These are phyloP conservation scores for Paracoccidioides lutzii DNA, from an alignment of 2,329 filamentous ascomycete genomes.

Conservation along the genomic window DNA sequence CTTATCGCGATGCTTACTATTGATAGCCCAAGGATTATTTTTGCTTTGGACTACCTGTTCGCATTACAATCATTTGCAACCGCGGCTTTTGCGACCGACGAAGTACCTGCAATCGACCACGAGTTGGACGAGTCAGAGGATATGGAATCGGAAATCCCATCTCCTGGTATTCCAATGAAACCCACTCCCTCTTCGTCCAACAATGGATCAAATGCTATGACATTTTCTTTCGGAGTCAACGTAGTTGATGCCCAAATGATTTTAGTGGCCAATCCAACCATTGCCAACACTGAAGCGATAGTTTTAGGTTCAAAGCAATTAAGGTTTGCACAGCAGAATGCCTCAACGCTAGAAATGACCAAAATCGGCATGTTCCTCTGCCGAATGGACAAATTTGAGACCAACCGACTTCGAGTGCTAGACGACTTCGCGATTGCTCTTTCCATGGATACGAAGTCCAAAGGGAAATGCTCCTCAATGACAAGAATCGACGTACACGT, in stretches of 20 bases:
- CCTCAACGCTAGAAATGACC: slow-evolving; percentile 82
- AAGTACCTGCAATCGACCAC: slow-evolving; percentile 26
- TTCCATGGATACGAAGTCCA: slow-evolving; percentile 62
- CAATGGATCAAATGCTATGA: slow-evolving; percentile 42
- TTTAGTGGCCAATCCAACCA: slow-evolving; percentile 85
- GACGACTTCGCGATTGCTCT: slow-evolving; percentile 92
- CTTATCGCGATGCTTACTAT: slow-evolving; percentile 86
- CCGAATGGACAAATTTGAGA: slow-evolving; percentile 95
- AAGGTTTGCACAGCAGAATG: slow-evolving; percentile 83
- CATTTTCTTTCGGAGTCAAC: slow-evolving; percentile 77
- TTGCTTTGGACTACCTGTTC: slow-evolving; percentile 91
- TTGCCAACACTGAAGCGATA: slow-evolving; percentile 83
- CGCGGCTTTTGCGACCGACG: slow-evolving; percentile 48
- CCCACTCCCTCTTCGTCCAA: neutral
- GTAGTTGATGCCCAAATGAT: slow-evolving; percentile 94
- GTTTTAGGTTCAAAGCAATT: slow-evolving; percentile 91
- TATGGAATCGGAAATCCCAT: neutral
- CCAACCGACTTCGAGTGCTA: slow-evolving; percentile 75
- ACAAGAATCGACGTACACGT: slow-evolving; percentile 78
- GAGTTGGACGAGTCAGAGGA: slow-evolving; percentile 23
- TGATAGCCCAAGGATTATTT: slow-evolving; percentile 87
- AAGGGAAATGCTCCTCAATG: slow-evolving; percentile 46
- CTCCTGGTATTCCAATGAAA: neutral
- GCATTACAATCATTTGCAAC: slow-evolving; percentile 74
- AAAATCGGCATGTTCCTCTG: slow-evolving; percentile 97